Conservation (phyloP, 108 stramenopile genomes). For the Mayamaea pseudoterrestris region DNA sequence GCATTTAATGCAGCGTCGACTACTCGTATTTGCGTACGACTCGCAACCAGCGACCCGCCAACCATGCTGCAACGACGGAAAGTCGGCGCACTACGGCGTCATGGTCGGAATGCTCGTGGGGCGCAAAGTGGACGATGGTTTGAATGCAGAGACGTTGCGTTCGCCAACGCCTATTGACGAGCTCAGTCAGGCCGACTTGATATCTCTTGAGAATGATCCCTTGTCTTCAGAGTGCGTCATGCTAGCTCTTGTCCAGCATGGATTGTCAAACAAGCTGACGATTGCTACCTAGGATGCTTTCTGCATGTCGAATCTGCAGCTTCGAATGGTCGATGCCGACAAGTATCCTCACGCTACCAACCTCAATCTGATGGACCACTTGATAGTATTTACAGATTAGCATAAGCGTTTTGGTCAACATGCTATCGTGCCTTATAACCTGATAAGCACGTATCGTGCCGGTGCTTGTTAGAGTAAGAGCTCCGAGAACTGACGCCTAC, state of each 20-base stretch:
- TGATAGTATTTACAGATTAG: slow-evolving; percentile 5
- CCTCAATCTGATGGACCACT: slow-evolving; percentile 10
- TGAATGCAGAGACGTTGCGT: not conserved
- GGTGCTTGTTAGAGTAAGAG: too few relatives aligned
- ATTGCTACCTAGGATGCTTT: slow-evolving; percentile 16
- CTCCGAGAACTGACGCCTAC: too few relatives aligned
- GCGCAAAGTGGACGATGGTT: not conserved
- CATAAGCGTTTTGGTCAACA: too few relatives aligned
- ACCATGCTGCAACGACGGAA: slow-evolving; percentile 9
- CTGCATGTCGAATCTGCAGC: slow-evolving; percentile 11
- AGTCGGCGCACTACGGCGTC: slow-evolving; percentile 22
- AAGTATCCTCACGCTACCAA: slow-evolving; percentile 5
- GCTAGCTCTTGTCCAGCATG: slow-evolving; percentile 16
- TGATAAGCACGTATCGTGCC: too few relatives aligned
- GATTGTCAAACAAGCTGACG: slow-evolving; percentile 14
- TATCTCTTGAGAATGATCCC: not conserved
- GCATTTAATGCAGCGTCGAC: not conserved
- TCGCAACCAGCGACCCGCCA: slow-evolving; percentile 15
- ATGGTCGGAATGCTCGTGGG: slow-evolving; percentile 14
- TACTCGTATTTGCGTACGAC: slow-evolving; percentile 27
- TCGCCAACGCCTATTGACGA: not conserved
- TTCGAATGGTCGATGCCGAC: slow-evolving; percentile 11
- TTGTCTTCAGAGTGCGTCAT: not conserved
- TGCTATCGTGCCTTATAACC: too few relatives aligned
- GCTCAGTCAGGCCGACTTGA: not conserved